Base-by-base conservation (phyloP, 306 rosid genomes). In the Vicia faba region DNA sequence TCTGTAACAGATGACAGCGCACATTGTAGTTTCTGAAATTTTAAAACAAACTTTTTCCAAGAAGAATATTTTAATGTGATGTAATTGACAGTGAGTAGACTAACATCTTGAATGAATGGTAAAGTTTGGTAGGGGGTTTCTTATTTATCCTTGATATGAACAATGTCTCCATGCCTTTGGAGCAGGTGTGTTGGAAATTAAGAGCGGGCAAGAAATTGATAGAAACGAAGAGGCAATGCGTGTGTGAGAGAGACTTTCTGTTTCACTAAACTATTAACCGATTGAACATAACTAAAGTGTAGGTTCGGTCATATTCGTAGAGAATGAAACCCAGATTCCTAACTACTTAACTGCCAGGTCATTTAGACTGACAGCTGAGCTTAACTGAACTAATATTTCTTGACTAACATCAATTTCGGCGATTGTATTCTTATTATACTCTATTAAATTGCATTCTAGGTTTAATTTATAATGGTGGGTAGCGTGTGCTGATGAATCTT, bases 61-160 rank as follows among this genome's bases (percentile, higher is more conserved):
- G n/a, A 46, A 55, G 28, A 64, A 19, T 10, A 10, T 57, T 48
- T 59, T 14, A 61, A 29, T 23, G 29, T 53, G 60, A 71, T 71
- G 44, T 19, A 48, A 31, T 59, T 41, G 65, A 67, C 38, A n/a
- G 10, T 69, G 33, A 41, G 71, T 20, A 43, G 39, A 50, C 54
- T 54, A 76, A 63, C 49, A 64, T 62, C 62, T 75, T 75, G 68
- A 35, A 15, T 70, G 68, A 25, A 55, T 35, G 62, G 67, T 46
- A 18, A 39, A 39, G 51, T 65, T 49, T 65, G 49, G 55, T 65
- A 49, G 51, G 69, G 28, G 59, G 25, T 46, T 45, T 64, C 48
- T 56, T 70, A 44, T 60, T 64, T 43, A 64, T 39, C 15, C 39
- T 57, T 49, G 68, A 48, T 31, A 38, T 65, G 64, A 57, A 57